Base-by-base conservation (phyloP, 257 asterid genomes). In the Prunella vulgaris region DNA sequence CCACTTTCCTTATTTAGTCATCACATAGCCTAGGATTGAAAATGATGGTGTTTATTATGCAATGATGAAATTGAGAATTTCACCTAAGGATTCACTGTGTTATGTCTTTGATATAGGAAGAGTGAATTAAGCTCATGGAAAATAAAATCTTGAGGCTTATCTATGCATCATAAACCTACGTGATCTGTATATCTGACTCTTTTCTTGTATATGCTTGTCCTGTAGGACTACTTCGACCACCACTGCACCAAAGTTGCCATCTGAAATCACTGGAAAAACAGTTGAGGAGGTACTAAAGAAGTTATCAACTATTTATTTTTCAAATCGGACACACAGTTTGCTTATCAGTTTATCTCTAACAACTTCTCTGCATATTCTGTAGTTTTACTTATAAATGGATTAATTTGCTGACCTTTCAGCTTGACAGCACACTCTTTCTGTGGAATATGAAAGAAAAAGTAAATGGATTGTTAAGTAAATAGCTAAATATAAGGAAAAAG, bases 241-340 rank as follows among this genome's bases (percentile, higher is more conserved):
- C 56, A 73, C 78, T 66, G 56, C 86, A 53, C 96, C 97, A 15
- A 94, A 86, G 74, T 73, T 94, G 66, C 97, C 99, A 18, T 94
- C 97, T 58, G 96, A 94, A 85, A 91, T 91, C 70, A 89, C 93
- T 24, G 99, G 97, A 74, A 87, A 76, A 86, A 87, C 97, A 56
- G 96, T 94, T 40, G 97, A 94, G 81, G 97, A 94, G 97, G 99
- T 94, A 68, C 21, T 61, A 12, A 54, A 54, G 14, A 64, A 42
- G 6, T 52, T 67, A 22, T 61, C 69, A 28, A 63, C 17, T 44
- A 51, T 71, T 22, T 35, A 46, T 40, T 68, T 17, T 54, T 61
- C 44, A 52, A 7, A 15, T 54, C 28, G 48, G 46, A 20, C 49
- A 53, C 53, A 12, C 53, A 32, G 17, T 38, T 35, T 53, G 15